These are phyloP conservation scores for Syncephalis plumigaleata DNA, from an alignment of 371 early-diverging fungal genomes.

Conservation along the genomic window DNA sequence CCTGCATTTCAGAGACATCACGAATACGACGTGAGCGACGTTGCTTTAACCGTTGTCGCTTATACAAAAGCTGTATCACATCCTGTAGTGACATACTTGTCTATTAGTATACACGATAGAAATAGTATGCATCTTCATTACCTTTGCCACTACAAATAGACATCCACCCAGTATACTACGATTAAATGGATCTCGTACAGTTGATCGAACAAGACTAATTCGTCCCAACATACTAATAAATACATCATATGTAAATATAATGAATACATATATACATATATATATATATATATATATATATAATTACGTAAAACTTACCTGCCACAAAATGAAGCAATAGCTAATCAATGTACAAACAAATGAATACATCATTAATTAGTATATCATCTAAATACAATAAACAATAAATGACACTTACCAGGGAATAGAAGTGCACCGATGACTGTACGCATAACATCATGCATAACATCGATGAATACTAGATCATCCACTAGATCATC, in stretches of 20 bases:
- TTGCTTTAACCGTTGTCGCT: conserved; percentile 8
- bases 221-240: conserved; percentile 20
- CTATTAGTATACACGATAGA: background rate
- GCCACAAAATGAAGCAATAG: conserved; percentile 20
- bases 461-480: background rate
- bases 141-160: conserved; percentile 35
- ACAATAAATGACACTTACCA: background rate
- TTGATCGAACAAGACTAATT: conserved; percentile 19
- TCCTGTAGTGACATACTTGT: conserved; percentile 6
- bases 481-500: background rate
- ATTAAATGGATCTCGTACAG: conserved; percentile 34
- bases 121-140: conserved; percentile 1
- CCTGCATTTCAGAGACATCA: conserved; percentile 13
- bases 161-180: conserved; percentile 38
- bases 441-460: conserved; percentile 1
- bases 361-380: too few relatives aligned
- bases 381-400: too few relatives aligned
- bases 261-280: too few relatives aligned
- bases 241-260: too few relatives aligned
- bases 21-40: conserved; percentile 13
- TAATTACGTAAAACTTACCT: conserved; percentile 17
- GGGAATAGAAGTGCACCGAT: conserved; percentile 3
- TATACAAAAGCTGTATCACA: conserved; percentile 18
- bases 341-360: too few relatives aligned
- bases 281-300: too few relatives aligned